Evolutionary conservation across 371 early-diverging fungal species (phyloP).

Genomic region (Syncephalastrum monosporum): DNA sequence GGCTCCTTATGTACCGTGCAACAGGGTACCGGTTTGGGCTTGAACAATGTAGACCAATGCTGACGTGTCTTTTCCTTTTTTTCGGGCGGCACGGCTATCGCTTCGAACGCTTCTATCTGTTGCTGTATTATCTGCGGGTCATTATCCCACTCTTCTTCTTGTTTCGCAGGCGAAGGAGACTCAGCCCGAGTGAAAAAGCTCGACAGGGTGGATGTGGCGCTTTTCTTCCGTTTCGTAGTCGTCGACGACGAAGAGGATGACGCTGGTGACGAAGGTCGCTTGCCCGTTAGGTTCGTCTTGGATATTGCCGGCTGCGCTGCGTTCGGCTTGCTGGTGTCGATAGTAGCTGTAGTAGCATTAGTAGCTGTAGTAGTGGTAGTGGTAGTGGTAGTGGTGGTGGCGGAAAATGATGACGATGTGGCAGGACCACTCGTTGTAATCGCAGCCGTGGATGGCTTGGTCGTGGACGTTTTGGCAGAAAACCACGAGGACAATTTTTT

Average conservation of each 20-base stretch:
- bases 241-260: background rate
- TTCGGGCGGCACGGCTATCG: background rate
- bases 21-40: conserved; percentile 46
- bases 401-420: background rate
- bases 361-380: background rate
- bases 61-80: too few species aligned
- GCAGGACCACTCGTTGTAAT: background rate
- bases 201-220: too few species aligned
- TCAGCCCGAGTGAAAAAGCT: too few species aligned
- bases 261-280: too few species aligned
- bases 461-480: conserved; percentile 3
- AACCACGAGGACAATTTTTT: conserved; percentile 56
- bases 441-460: conserved; percentile 1
- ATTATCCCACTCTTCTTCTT: too few species aligned
- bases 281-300: too few species aligned
- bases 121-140: too few species aligned
- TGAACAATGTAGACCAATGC: conserved; percentile 61
- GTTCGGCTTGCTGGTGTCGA: background rate
- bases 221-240: conserved; percentile 1
- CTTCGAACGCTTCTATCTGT: too few species aligned
- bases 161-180: too few species aligned
- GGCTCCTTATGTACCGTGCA: conserved; percentile 67
- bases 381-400: background rate
- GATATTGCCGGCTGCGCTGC: too few species aligned
- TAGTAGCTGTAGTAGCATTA: background rate